A percentile compares a stretch with the other conserved stretches of the same genome.
Conservation (phyloP, 2,329 filamentous ascomycete genomes). For the Aspergillus bombycis region DNA sequence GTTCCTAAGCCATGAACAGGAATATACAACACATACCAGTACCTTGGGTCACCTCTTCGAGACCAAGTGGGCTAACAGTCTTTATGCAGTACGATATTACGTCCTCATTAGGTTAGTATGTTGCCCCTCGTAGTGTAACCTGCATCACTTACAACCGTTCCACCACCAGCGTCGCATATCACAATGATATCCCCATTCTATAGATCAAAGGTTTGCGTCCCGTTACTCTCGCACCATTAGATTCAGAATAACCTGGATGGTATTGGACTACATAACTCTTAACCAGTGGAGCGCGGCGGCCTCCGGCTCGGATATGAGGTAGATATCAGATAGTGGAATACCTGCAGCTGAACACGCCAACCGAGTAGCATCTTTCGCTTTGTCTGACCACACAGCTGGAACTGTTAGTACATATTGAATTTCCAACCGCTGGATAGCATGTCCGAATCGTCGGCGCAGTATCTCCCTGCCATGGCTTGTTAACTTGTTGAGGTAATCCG, state of each 20-base stretch:
- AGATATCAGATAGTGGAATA: constrained; percentile 16
- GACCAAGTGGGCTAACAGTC: constrained; percentile 23
- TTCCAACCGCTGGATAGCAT: constrained; percentile 21
- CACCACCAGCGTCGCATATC: constrained; percentile 44
- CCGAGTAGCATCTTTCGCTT: constrained; percentile 34
- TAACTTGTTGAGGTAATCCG: constrained; percentile 15
- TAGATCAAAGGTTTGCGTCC: background rate
- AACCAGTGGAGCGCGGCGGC: constrained; percentile 40
- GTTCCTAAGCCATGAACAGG: background rate
- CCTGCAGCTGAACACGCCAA: constrained; percentile 23
- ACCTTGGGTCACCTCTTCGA: constrained; percentile 31
- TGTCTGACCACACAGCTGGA: constrained; percentile 41
- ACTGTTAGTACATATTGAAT: constrained; percentile 33
- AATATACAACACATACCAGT: constrained; percentile 22
- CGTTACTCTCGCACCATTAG: background rate
- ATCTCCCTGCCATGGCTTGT: constrained; percentile 9
- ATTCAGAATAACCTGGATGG: constrained; percentile 22
- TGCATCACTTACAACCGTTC: constrained; percentile 33
- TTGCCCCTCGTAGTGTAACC: too few relatives aligned
- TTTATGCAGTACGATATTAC: constrained; percentile 36
- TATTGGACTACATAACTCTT: constrained; percentile 28
- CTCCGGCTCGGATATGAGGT: constrained; percentile 31
- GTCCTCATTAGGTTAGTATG: constrained; percentile 22
- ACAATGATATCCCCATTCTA: constrained; percentile 35
- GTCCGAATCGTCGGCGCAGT: constrained; percentile 16